Percentiles rank a stretch among this genome's conserved stretches.
Evolutionary conservation across 2,329 filamentous ascomycete species (phyloP).

Genomic region (Aspergillus versicolor): DNA sequence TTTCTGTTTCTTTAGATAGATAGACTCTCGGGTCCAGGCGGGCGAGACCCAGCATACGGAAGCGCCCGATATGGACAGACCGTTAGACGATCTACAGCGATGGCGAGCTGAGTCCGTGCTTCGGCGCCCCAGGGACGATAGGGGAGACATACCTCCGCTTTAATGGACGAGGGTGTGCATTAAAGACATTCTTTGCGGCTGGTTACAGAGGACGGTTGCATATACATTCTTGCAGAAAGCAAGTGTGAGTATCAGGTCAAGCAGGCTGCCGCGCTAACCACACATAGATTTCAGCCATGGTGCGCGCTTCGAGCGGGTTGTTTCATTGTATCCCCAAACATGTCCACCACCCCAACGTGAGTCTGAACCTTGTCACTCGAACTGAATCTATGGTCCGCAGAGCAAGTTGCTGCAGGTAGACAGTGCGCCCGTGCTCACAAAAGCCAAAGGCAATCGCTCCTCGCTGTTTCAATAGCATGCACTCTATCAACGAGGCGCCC

Average conservation of each 20-base stretch:
- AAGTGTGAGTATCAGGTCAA: not conserved
- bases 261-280: constrained; percentile 4
- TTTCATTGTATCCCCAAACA: not conserved
- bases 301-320: not conserved
- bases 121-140: not conserved
- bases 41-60: too few species aligned
- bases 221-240: too few species aligned
- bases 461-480: not conserved
- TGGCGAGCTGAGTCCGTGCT: not conserved
- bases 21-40: too few species aligned
- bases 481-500: not conserved
- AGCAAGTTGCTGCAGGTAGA: not conserved
- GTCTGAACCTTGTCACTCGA: not conserved
- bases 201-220: too few species aligned
- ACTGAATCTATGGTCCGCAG: not conserved
- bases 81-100: not conserved
- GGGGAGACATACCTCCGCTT: not conserved
- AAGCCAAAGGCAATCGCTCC: not conserved
- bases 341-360: not conserved
- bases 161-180: not conserved
- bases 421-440: not conserved
- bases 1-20: too few species aligned
- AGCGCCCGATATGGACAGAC: not conserved
- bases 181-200: too few species aligned
- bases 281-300: not conserved